A percentile compares a stretch with the other conserved stretches of the same genome.
Evolutionary conservation across 2,329 filamentous ascomycete genomes (phyloP).

Genomic region (Magnaporthiopsis incrustans): DNA sequence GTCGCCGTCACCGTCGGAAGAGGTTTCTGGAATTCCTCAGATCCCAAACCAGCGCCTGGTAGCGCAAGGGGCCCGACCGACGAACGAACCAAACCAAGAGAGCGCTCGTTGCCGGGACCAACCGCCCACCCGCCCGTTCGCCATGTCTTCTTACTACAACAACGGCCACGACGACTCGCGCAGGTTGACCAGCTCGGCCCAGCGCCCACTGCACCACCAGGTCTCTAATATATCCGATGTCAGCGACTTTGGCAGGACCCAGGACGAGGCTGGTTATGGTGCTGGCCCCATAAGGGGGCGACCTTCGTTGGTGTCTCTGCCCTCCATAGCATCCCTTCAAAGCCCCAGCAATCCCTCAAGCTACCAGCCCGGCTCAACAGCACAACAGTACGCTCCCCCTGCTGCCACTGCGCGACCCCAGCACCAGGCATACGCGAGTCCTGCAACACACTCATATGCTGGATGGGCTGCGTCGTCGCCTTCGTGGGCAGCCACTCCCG

Average conservation of each 20-base stretch:
- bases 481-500: neutral
- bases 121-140: neutral
- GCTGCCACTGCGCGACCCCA: neutral
- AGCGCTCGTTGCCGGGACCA: neutral
- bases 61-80: neutral
- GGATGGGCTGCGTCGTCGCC: neutral
- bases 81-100: neutral
- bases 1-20: neutral
- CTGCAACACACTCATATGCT: neutral
- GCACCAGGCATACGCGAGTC: neutral
- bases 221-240: constrained; percentile 24
- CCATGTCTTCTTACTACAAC: neutral
- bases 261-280: constrained; percentile 35
- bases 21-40: neutral
- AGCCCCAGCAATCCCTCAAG: constrained; percentile 3
- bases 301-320: constrained; percentile 32
- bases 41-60: neutral
- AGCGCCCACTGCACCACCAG: constrained; percentile 10
- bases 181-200: neutral
- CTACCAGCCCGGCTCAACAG: neutral
- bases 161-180: neutral
- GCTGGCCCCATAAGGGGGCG: constrained; percentile 18
- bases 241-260: constrained; percentile 29
- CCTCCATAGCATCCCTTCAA: constrained; percentile 17
- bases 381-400: neutral